Evolutionary conservation across 1,139 yeast genomes (phyloP), one percentile per base, ranked within the genome.

Genomic region (Candida glucosophila): DNA sequence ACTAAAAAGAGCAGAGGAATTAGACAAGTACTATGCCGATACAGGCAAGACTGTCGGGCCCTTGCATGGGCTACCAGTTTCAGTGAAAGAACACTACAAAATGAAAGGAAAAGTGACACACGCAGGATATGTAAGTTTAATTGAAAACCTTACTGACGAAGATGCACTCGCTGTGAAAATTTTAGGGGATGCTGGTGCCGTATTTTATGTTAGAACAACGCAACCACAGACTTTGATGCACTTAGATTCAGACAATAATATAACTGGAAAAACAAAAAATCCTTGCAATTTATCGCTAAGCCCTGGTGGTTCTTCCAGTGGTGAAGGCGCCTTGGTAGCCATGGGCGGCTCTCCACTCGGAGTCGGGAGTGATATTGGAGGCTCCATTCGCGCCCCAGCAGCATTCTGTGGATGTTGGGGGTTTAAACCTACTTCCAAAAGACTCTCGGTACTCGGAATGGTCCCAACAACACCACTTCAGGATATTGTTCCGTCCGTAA

Each of bases 331-430:
- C 1, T 32, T 45, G 9, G 41, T 37, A 6, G 37, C 30, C 4
- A 25, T 36, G 22, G 32, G 32, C 20, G 47, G 43, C 5, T 33
- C 45, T 15, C 38, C 47, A 12, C 33, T 50, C 23, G 55, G 55
- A 3, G 29, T 73, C 22, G 79, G 80, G 6, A 70, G 78, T 11
- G 81, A 76, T 45, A 71, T 75, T 37, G 82, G 80, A 9, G 81
- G 81, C 4, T 60, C 73, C 16, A 69, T 75, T 26, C 52, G 81
- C 28, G 58, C 60, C 29, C 82, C 82, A 3, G 67, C 77, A 4
- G 55, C 66, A 7, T 65, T 65, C 33, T 63, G 67, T 26, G 77
- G 77, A 0, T 39, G 71, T 3, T 73, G 59, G 43, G 79, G 75
- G 0, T 40, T 74, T 28, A 64, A 68, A 35, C 73, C 78, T 4